Conservation (phyloP, 441 rosid genomes). For the Heliophila coronopifolia region DNA sequence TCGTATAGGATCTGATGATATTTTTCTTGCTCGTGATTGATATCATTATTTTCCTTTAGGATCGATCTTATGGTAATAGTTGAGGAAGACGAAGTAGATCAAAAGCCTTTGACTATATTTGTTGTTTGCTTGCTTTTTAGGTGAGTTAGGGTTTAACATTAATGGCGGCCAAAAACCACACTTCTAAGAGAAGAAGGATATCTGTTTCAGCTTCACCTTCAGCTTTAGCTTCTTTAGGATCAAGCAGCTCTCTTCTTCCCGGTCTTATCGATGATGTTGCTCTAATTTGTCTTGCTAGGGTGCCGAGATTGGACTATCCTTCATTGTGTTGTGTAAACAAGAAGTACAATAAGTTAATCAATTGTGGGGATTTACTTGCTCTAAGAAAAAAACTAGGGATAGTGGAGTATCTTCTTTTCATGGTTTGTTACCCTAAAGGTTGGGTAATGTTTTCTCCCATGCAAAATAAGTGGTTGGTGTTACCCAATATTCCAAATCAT, state of each 20-base stretch:
- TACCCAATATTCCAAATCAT: slow-evolving; percentile 75
- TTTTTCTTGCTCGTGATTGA: too few relatives aligned
- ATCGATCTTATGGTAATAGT: too few relatives aligned
- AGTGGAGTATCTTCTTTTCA: slow-evolving; percentile 57
- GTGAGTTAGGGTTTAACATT: too few relatives aligned
- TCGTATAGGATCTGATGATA: too few relatives aligned
- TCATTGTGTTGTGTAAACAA: slow-evolving; percentile 50
- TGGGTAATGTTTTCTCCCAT: slow-evolving; percentile 67
- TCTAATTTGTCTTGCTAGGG: slow-evolving; percentile 58
- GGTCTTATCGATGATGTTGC: slow-evolving; percentile 76
- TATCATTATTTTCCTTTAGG: too few relatives aligned
- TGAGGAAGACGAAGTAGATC: too few relatives aligned
- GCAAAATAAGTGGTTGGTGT: slow-evolving; percentile 56
- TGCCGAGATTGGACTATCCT: slow-evolving; percentile 51
- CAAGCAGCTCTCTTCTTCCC: slow-evolving; percentile 57
- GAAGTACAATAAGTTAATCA: slow-evolving; percentile 46
- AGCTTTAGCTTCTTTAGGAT: too few relatives aligned
- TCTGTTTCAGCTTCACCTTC: too few relatives aligned
- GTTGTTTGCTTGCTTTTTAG: too few relatives aligned
- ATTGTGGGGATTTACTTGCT: slow-evolving; percentile 43
- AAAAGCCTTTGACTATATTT: too few relatives aligned
- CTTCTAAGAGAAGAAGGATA: too few relatives aligned
- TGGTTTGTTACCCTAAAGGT: slow-evolving; percentile 72
- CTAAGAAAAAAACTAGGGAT: slow-evolving; percentile 50
- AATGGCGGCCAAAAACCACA: too few relatives aligned